These are phyloP conservation scores for Cordyceps farinosa DNA, from an alignment of 2,329 filamentous ascomycete genomes.

Conservation along the genomic window DNA sequence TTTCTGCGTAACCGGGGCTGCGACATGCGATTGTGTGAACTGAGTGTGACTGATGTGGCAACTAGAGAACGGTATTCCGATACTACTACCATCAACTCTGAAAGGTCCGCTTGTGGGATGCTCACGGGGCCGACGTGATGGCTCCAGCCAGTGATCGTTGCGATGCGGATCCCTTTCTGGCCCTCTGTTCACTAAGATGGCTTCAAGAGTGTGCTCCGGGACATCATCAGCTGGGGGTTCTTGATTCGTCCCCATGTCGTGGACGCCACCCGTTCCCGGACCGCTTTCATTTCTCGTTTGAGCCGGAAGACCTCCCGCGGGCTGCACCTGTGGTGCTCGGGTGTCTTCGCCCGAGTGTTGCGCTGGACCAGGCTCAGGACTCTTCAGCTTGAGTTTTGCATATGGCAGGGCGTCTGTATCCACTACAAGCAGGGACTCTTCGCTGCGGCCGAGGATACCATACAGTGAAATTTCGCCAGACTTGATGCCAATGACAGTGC, in stretches of 20 bases:
- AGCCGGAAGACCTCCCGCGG: not conserved
- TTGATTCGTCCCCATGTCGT: not conserved
- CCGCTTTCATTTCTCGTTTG: not conserved
- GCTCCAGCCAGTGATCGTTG: not conserved
- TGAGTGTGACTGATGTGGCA: not conserved
- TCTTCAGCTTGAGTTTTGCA: slow-evolving; percentile 38
- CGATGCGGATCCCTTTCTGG: not conserved
- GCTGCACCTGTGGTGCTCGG: not conserved
- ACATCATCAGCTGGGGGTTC: not conserved
- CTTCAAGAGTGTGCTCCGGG: not conserved
- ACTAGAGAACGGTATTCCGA: not conserved
- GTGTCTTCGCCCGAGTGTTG: not conserved
- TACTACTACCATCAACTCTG: slow-evolving; percentile 2
- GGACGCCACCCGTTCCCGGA: not conserved
- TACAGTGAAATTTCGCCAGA: slow-evolving; percentile 64
- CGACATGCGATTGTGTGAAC: slow-evolving; percentile 1
- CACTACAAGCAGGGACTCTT: slow-evolving; percentile 64
- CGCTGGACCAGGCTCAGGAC: not conserved
- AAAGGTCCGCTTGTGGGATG: slow-evolving; percentile 8
- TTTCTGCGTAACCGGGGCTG: not conserved
- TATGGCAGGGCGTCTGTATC: slow-evolving; percentile 51
- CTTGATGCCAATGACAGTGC: slow-evolving; percentile 64
- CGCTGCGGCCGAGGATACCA: slow-evolving; percentile 65
- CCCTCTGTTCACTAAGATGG: not conserved
- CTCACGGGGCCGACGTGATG: slow-evolving; percentile 7